These are phyloP conservation scores for Excoecaria cochinchinensis DNA, from an alignment of 345 rosid species.

Conservation along the genomic window DNA sequence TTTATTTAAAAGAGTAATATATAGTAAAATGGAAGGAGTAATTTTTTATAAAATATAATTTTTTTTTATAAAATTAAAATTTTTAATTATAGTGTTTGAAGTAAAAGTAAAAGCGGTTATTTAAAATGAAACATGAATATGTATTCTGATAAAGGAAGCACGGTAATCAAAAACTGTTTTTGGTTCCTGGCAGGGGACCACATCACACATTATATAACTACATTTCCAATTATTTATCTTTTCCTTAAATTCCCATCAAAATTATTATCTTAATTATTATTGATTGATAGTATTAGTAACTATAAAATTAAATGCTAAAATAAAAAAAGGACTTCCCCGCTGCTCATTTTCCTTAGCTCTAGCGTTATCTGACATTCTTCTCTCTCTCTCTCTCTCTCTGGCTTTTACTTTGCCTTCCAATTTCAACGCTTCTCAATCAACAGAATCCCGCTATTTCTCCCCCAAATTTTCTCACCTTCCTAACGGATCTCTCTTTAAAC, in stretches of 20 bases:
- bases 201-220: not conserved
- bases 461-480: not conserved
- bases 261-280: not conserved
- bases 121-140: not conserved
- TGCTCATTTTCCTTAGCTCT: not conserved
- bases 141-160: not conserved
- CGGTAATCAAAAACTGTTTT: not conserved
- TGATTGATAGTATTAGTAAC: not conserved
- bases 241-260: conserved; percentile 9
- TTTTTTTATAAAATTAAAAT: too few relatives aligned
- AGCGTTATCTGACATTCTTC: not conserved
- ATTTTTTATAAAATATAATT: too few relatives aligned
- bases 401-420: not conserved
- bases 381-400: not conserved
- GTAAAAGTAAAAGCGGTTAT: not conserved
- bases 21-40: too few relatives aligned
- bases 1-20: too few relatives aligned
- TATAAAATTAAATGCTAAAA: not conserved
- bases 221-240: not conserved
- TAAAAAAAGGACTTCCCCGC: not conserved
- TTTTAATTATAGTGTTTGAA: too few relatives aligned
- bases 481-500: conserved; percentile 1
- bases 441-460: conserved; percentile 5
- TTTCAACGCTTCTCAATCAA: conserved; percentile 7
- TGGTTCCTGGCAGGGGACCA: not conserved